Base-by-base conservation (phyloP, 192 early-diverging fungal genomes). In the Coemansia sp. region DNA sequence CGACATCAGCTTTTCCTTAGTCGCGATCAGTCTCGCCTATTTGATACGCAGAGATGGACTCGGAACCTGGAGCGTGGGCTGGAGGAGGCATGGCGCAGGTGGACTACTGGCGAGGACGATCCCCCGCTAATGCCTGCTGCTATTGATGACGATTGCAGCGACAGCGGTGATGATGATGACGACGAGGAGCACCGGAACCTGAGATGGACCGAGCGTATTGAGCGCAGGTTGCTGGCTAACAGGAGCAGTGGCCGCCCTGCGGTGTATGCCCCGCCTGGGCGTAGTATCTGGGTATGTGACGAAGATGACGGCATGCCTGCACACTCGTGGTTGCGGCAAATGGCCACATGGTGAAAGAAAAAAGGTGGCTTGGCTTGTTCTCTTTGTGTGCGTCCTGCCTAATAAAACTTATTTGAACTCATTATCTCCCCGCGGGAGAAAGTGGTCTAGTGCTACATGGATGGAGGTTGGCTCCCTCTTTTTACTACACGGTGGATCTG, bases 41-140 rank as follows among this genome's bases (percentile, higher is more conserved):
- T 95, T 83, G 93, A 97, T 74, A 97, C 95, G 24, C 71, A 74
- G 31, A 83, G 89, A 13, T 95, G 92, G 93, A 94, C 94, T 2
- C 75, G 89, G 31, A 90, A 91, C 63, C 71, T 97, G 40, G 94
- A 96, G 82, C 72, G 71, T 5, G 94, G 91, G 0, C 80, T 85
- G 46, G 50, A 48, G 23, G 89, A 89, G 67, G 89, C 90, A 9
- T 93, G 91, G 91, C 80, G 76, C 16, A 85, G 88, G 45, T 93
- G 90, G 90, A 86, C 61, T 31, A 62, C 67, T 3, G 79, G 79
- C 53, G 73, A 82, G 24, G 79, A 82, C 67, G 77, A 79, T 37
- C 26, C 20, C 18, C 45, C 51, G 14, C 26, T 14, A 31, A 35
- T 63, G 39, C 28, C 51, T 11, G 23, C 28, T 31, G 58, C 56